Evolutionary conservation across 1,139 yeast genomes (phyloP).

Genomic region (Pichia cactophila): DNA sequence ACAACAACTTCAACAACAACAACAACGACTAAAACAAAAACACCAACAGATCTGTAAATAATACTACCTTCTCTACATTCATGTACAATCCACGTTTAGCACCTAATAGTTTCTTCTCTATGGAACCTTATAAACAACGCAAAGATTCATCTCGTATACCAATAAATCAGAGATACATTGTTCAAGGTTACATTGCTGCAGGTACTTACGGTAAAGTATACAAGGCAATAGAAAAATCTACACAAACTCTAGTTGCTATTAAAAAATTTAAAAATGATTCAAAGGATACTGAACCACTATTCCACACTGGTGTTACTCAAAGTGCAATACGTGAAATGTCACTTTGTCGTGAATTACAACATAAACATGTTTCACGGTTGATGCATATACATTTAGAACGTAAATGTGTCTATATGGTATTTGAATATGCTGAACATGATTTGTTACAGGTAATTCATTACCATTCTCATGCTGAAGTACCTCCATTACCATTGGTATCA

Average conservation of each 20-base stretch:
- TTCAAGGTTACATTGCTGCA: constrained; percentile 93
- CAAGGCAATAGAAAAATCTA: constrained; percentile 55
- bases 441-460: constrained; percentile 85
- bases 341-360: constrained; percentile 77
- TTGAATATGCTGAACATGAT: constrained; percentile 95
- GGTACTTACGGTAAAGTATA: constrained; percentile 98
- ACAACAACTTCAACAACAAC: no score
- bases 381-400: constrained; percentile 84
- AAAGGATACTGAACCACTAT: constrained; percentile 77
- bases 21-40: no score
- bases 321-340: constrained; percentile 97
- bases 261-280: constrained; percentile 93
- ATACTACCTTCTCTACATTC: background rate
- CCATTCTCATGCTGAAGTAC: constrained; percentile 84
- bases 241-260: constrained; percentile 53
- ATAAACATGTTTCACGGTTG: constrained; percentile 71
- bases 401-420: constrained; percentile 88
- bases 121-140: constrained; percentile 66
- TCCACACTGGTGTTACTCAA: constrained; percentile 93
- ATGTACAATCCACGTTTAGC: constrained; percentile 36
- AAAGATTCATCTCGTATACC: constrained; percentile 63
- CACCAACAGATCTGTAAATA: no score
- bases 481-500: constrained; percentile 68
- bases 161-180: constrained; percentile 75
- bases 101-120: constrained; percentile 56